Evolutionary conservation across 1,284 basidiomycete genomes (phyloP), one percentile per base, ranked within the genome.

Genomic region (Moesziomyces sp.): DNA sequence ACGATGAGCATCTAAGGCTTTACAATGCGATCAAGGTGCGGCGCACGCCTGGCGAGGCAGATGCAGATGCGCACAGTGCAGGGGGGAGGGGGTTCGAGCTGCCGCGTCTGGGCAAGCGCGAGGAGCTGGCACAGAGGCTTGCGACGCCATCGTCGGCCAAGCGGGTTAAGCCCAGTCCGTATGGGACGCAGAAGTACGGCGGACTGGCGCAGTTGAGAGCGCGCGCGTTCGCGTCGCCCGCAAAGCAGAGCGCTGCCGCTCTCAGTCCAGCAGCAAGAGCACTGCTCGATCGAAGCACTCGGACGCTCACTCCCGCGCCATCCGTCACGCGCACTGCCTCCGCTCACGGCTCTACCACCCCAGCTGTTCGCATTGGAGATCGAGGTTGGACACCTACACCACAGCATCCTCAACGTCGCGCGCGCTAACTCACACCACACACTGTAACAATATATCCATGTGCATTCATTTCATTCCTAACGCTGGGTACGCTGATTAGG

Each of bases 351-450:
- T 18, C 38, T 14, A 18, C 16, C 18, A 40, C 38, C 18, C 38
- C 38, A 5, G 18, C 18, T 4, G 3, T 18, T 14, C 18, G 47
- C 9, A 28, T 62, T 5, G 48, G 44, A 5, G 48, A 68, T 13
- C 19, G 65, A 30, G 52, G 59, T 6, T 69, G 66, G 66, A 69
- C 66, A 19, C 66, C 66, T 6, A 69, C 66, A 2, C 63, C 69
- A 26, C 52, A 49, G 30, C 60, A 55, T 38, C 24, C 35, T 6
- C 46, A 43, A 18, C 34, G 38, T 18, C 45, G 23, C 23, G 24
- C 45, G 8, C 11, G 44, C 28, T 54, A 42, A 34, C 13, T 3
- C 30, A 34, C 30, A 23, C 28, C 13, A 14, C 42, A 28, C 38
- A 28, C 40, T 24, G 28, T 38, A 21, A 10, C 30, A 34, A 34